Conservation (phyloP, 2,329 filamentous ascomycete species). For the Colletotrichum siamense region DNA sequence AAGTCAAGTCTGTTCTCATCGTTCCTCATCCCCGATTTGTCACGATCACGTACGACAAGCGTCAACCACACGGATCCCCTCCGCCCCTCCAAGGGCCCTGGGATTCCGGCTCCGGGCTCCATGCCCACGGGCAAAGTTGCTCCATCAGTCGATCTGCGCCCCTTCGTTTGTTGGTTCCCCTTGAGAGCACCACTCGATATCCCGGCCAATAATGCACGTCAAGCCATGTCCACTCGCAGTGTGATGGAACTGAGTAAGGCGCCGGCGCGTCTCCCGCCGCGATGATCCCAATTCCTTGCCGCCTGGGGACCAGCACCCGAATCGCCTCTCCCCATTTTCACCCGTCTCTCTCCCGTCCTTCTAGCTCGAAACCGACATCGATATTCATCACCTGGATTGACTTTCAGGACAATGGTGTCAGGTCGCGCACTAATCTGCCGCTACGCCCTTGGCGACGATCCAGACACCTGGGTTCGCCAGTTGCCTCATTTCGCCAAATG, state of each 20-base stretch:
- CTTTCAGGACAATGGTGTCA: not conserved
- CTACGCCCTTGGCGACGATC: not conserved
- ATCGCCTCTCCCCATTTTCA: not conserved
- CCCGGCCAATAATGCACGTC: not conserved
- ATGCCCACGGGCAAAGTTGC: not conserved
- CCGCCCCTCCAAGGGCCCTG: not conserved
- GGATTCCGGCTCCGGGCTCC: not conserved
- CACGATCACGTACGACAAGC: not conserved
- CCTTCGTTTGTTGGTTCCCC: not conserved
- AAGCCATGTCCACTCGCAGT: not conserved
- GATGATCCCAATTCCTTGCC: not conserved
- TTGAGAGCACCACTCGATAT: not conserved
- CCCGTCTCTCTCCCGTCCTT: not conserved
- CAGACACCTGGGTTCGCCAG: slow-evolving; percentile 1
- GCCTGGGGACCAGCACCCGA: not conserved
- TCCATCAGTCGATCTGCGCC: not conserved
- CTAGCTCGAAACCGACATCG: not conserved
- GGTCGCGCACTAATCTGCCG: not conserved
- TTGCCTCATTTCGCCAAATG: slow-evolving; percentile 20
- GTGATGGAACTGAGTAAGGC: not conserved
- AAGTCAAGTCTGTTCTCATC: not conserved
- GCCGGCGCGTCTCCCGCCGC: not conserved
- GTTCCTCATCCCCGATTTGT: not conserved
- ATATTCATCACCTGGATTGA: not conserved
- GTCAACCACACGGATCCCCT: not conserved